Conservation (phyloP, 805 yeast species). For the Geotrichum ghanense region DNA sequence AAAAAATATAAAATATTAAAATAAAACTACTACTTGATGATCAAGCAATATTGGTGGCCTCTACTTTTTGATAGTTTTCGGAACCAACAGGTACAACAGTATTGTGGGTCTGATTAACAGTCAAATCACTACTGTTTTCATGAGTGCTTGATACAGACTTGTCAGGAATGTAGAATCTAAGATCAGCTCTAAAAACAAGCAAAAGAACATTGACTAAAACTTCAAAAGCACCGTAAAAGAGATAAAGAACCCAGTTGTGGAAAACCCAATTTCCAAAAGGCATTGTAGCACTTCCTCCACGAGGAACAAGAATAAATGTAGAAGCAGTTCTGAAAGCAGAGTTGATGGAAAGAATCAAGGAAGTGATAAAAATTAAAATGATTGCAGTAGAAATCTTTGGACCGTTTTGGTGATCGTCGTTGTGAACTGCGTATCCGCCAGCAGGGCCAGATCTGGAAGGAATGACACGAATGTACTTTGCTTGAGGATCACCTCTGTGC, state of each 20-base stretch:
- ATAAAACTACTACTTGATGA: no score
- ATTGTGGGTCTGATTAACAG: not conserved
- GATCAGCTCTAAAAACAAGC: slow-evolving; percentile 54
- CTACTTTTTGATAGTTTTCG: not conserved
- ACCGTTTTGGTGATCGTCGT: slow-evolving; percentile 22
- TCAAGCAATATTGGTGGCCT: no score
- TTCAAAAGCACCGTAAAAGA: slow-evolving; percentile 61
- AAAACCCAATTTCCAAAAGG: slow-evolving; percentile 23
- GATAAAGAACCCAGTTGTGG: slow-evolving; percentile 50
- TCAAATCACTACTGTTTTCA: not conserved
- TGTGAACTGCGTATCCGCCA: slow-evolving; percentile 36
- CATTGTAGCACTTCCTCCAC: slow-evolving; percentile 11
- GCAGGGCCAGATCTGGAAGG: slow-evolving; percentile 40
- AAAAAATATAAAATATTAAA: no score
- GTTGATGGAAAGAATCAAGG: slow-evolving; percentile 17
- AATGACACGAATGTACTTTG: slow-evolving; percentile 43
- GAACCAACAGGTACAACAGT: not conserved
- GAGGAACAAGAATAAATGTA: slow-evolving; percentile 16
- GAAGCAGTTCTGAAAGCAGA: slow-evolving; percentile 26
- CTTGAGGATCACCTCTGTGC: slow-evolving; percentile 34
- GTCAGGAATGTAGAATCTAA: slow-evolving; percentile 75
- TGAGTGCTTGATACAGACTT: slow-evolving; percentile 5
- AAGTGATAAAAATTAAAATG: slow-evolving; percentile 15
- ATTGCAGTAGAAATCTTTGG: slow-evolving; percentile 33
- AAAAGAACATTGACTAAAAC: slow-evolving; percentile 43